Base-by-base conservation (phyloP, 202 grass and related monocot species). In the Zizania palustris region DNA sequence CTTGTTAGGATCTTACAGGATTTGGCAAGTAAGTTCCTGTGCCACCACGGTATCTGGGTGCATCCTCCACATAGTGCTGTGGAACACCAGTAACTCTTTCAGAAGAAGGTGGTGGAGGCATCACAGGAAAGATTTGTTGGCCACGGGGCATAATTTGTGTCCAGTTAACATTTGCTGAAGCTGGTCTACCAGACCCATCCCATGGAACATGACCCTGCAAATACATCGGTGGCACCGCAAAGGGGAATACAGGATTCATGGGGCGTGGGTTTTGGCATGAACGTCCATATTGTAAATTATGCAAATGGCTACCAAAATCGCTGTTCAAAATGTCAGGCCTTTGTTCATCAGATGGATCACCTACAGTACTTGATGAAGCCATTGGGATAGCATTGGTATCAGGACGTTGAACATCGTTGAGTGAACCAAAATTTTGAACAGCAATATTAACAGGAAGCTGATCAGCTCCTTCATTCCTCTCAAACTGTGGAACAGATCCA, bases 1-100 rank as follows among this genome's bases (percentile, higher is more conserved):
- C 13, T 46, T 66, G 15, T 82, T 74, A 75, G 57, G 64, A 62
- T 64, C 93, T 97, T 97, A 93, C 93, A 87, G 88, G 88, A 85
- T 86, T 97, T 62, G 93, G 93, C 35, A 93, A 76, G 69, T 88
- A 97, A 33, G 91, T 97, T 75, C 93, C 93, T 45, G 93, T 97
- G 73, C 93, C 93, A 56, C 65, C 86, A 89, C 82, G 90, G 79
- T 85, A 89, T 91, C 82, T 97, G 19, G 86, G 82, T 62, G 84
- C 81, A 81, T 91, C 91, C 75, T 92, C 93, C 50, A 69, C 65
- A 60, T 84, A 81, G 63, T 82, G 72, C 41, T 85, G 88, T 59
- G 73, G 36, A 83, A 63, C 79, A 73, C 63, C 41, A 5, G 82
- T 35, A 72, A 68, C n/a, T 82, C 86, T 76, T 81, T 91, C 93